Evolutionary conservation across 1,139 yeast genomes (phyloP), one percentile per base, ranked within the genome.

Genomic region (Sugiyamaella novakii): DNA sequence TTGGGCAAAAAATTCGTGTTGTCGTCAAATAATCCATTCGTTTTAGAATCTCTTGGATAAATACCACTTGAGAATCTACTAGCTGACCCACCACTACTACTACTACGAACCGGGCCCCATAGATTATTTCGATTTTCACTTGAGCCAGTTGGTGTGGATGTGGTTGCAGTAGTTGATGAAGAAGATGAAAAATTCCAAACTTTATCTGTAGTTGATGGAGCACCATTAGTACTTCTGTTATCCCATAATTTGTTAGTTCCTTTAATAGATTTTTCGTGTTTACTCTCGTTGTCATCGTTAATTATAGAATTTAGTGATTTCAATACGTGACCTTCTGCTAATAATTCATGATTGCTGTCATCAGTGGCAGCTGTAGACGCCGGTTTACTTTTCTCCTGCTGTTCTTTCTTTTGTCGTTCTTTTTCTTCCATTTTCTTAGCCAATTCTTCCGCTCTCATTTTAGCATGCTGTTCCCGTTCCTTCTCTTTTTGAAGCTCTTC

Each of bases 401-500:
- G 33, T 35, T 47, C 34, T 47, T 46, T 41, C 36, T 29, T 15
- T 15, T 27, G 24, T 3, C 41, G 47, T 31, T 50, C 53, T 34
- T 52, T 51, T 45, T 60, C 64, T 31, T 55, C 66, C 22, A 62
- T 57, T 46, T 58, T 56, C 33, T 57, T 59, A 6, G 65, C 66
- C 15, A 65, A 45, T 36, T 59, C 67, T 33, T 64, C 67, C 1
- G 68, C 67, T 25, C 63, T 52, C 46, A 54, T 59, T 41, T 56
- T 56, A 7, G 64, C 61, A 6, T 61, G 63, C 44, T 58, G 66
- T 31, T 59, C 55, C 7, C 61, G 54, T 41, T 64, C 70, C 31
- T 57, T 54, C 47, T 67, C 71, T 15, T 46, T 51, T 18, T 57
- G 55, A 38, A 50, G 59, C 45, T 68, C 71, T 42, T 67, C 70